These are phyloP conservation scores for Xylariaceae sp. DNA, from an alignment of 2,329 filamentous ascomycete species.

Conservation along the genomic window DNA sequence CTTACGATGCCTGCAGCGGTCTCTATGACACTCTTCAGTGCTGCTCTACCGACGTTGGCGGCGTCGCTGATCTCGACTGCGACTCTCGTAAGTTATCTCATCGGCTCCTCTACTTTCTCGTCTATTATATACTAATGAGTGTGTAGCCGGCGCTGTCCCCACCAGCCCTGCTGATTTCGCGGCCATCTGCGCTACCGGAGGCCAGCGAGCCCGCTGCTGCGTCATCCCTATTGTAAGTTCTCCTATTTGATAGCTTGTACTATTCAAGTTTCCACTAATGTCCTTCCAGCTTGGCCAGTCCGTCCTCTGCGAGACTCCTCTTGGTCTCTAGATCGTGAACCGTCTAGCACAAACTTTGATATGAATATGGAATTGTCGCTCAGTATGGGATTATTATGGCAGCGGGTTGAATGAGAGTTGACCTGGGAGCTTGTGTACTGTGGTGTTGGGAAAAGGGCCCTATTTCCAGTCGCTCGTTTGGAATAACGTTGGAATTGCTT, in stretches of 20 bases:
- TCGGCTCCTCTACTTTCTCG: not conserved
- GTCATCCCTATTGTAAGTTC: constrained; percentile 41
- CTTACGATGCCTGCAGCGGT: constrained; percentile 40
- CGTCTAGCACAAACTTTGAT: not conserved
- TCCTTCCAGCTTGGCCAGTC: constrained; percentile 27
- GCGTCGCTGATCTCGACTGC: constrained; percentile 45
- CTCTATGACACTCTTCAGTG: constrained; percentile 49
- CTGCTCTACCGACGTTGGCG: constrained; percentile 60
- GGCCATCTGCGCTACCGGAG: constrained; percentile 38
- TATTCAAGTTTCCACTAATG: not conserved
- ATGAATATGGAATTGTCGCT: too few species aligned
- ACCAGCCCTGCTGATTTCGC: constrained; percentile 41
- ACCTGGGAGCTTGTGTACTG: too few species aligned
- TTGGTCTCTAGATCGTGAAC: constrained; percentile 23
- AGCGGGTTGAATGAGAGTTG: too few species aligned
- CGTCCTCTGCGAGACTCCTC: constrained; percentile 34
- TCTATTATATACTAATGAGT: not conserved
- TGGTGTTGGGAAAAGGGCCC: too few species aligned
- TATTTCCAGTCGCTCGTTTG: too few species aligned
- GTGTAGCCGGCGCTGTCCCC: constrained; percentile 35
- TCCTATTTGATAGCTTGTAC: not conserved
- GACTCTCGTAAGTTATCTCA: constrained; percentile 33
- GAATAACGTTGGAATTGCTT: too few species aligned
- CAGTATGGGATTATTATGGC: too few species aligned
- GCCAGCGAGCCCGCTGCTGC: constrained; percentile 52